Percentiles rank a stretch among this genome's conserved stretches.
Conservation (phyloP, 2,329 filamentous ascomycete species). For the Dothideomycetes sp. region DNA sequence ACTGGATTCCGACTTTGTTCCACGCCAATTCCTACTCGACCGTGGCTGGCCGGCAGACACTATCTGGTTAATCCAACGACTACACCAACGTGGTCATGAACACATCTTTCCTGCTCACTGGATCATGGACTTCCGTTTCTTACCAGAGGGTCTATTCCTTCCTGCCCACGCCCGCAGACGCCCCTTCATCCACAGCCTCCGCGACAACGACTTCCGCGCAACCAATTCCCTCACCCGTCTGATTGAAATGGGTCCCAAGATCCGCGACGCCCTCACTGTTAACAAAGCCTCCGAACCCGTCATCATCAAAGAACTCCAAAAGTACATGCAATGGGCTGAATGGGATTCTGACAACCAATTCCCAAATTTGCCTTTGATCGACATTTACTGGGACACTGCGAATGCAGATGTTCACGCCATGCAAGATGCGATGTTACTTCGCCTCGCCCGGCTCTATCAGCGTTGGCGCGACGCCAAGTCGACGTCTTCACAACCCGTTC, state of each 20-base stretch:
- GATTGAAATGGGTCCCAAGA: constrained; percentile 41
- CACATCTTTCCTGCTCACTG: constrained; percentile 45
- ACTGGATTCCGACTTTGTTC: constrained; percentile 6
- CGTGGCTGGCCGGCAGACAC: constrained; percentile 44
- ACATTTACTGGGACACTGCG: constrained; percentile 33
- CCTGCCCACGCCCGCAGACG: background rate
- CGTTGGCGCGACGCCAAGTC: constrained; percentile 15
- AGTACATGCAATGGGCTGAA: constrained; percentile 47
- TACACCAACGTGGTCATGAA: constrained; percentile 48
- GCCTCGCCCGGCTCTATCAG: background rate
- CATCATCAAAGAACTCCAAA: constrained; percentile 26
- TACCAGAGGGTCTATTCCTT: constrained; percentile 44
- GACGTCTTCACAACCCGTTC: constrained; percentile 16
- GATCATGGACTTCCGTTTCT: constrained; percentile 44
- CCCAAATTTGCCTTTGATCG: constrained; percentile 35
- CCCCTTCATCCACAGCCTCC: constrained; percentile 38
- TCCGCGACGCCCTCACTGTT: constrained; percentile 41
- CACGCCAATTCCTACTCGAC: constrained; percentile 25
- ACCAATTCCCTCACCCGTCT: constrained; percentile 43
- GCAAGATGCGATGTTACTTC: constrained; percentile 21
- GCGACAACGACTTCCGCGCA: constrained; percentile 39
- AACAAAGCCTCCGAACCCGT: constrained; percentile 27
- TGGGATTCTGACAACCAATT: constrained; percentile 28
- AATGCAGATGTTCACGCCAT: constrained; percentile 32
- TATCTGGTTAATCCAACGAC: constrained; percentile 43